Conservation (phyloP, 2,329 filamentous ascomycete genomes). For the Verruconis gallopava region DNA sequence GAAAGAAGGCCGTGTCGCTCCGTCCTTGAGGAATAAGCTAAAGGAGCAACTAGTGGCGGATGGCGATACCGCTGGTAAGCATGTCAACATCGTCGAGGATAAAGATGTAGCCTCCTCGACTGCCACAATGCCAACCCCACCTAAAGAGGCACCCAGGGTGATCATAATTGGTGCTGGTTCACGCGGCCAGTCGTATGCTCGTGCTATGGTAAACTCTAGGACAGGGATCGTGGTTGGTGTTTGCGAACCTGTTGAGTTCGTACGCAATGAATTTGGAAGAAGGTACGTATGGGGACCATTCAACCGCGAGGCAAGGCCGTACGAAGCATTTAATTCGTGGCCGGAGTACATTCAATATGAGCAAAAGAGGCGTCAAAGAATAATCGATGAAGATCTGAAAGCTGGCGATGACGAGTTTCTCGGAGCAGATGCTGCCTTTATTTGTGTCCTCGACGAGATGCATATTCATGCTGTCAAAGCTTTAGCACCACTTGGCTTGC, state of each 20-base stretch:
- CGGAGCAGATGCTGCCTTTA: constrained; percentile 45
- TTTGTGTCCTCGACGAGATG: constrained; percentile 76
- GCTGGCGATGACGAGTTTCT: constrained; percentile 12
- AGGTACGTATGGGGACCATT: constrained; percentile 57
- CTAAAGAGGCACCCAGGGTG: constrained; percentile 14
- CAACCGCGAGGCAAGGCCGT: constrained; percentile 28
- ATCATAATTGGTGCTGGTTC: constrained; percentile 28
- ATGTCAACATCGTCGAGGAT: neutral
- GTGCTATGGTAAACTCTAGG: constrained; percentile 15
- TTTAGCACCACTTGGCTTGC: constrained; percentile 54
- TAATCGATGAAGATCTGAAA: constrained; percentile 29
- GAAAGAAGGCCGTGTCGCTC: neutral
- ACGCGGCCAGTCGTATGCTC: constrained; percentile 24
- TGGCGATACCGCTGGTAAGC: neutral
- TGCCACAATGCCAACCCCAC: neutral
- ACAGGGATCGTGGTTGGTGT: constrained; percentile 60
- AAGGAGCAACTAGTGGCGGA: neutral
- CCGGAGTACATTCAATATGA: constrained; percentile 64
- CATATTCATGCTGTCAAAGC: constrained; percentile 70
- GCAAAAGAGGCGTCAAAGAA: constrained; percentile 38
- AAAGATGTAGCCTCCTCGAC: neutral
- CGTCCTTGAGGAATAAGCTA: constrained; percentile 3
- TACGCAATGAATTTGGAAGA: constrained; percentile 56
- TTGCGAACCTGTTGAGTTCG: constrained; percentile 68
- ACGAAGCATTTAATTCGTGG: constrained; percentile 59